Percentiles rank a stretch among this genome's conserved stretches.
Conservation (phyloP, 2,329 filamentous ascomycete genomes). For the Sarocladium oryzae region DNA sequence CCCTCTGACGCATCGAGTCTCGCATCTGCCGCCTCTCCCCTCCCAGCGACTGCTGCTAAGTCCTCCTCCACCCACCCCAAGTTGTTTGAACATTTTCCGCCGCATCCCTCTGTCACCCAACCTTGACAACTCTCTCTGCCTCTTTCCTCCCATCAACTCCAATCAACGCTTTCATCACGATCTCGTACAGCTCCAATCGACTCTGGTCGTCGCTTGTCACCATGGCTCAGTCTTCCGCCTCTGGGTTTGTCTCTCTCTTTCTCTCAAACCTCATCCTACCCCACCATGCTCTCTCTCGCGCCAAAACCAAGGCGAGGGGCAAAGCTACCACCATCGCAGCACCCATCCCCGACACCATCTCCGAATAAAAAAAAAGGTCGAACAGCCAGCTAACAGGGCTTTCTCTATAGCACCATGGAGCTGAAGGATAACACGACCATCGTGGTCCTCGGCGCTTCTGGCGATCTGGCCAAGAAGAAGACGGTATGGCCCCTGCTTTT, state of each 20-base stretch:
- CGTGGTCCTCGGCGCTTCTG: constrained; percentile 92
- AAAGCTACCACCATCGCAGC: background rate
- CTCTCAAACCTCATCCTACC: constrained; percentile 14
- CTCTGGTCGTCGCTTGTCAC: constrained; percentile 9
- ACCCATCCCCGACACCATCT: no score
- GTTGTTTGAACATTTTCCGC: constrained; percentile 8
- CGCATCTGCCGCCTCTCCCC: constrained; percentile 2
- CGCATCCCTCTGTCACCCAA: constrained; percentile 4
- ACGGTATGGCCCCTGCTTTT: constrained; percentile 54
- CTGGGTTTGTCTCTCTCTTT: constrained; percentile 17
- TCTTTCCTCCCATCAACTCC: background rate
- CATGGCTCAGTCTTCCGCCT: constrained; percentile 16
- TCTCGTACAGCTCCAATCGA: constrained; percentile 2
- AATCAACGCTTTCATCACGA: background rate
- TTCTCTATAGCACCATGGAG: constrained; percentile 65
- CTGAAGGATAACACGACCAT: constrained; percentile 98
- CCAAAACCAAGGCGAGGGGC: background rate
- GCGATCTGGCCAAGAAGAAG: constrained; percentile 99
- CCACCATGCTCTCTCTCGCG: constrained; percentile 6
- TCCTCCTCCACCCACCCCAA: constrained; percentile 4
- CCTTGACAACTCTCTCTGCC: background rate
- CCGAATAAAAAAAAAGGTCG: no score
- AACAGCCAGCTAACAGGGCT: background rate
- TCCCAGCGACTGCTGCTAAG: constrained; percentile 6
- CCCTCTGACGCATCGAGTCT: constrained; percentile 9